Base-by-base conservation (phyloP, 495 filamentous ascomycete genomes). In the Daldinia grandis region DNA sequence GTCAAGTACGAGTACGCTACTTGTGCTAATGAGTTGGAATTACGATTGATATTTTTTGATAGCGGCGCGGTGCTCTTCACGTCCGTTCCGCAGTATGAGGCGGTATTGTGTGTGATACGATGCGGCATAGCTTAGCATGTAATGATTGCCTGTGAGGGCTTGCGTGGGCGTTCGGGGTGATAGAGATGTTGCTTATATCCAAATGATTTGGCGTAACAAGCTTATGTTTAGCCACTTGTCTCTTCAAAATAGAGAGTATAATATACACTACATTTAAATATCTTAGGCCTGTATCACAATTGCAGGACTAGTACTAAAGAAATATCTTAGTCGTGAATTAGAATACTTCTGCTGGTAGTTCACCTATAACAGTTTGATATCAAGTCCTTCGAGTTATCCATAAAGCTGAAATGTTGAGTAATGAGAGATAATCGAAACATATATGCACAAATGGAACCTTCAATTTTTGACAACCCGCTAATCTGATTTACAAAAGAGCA, bases 401-500 rank as follows among this genome's bases (percentile, higher is more conserved):
- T 14, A 53, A 53, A 28, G n/a, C 27, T 30, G 14, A 53, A 56
- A 35, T 35, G 14, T 33, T 30, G 8, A 15, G 17, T 17, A 56
- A 44, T 27, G 24, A 40, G 35, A 42, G 19, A n/a, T 14, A 30
- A 47, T 59, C 5, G 15, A 53, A 28, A 44, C 56, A 44, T 51
- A n/a, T 72, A 68, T 72, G 47, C 69, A 72, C 64, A 72, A 72
- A 68, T 68, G 70, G 65, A 50, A 68, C 65, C 64, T 68, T 73
- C 64, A 64, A 68, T 68, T 73, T 73, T 66, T 68, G 38, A 62
- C 64, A 68, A 68, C 64, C 64, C 65, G 70, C 65, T 68, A 73
- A 68, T 56, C 57, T 68, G 61, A 68, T 68, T 68, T 73, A 73
- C 70, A 73, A 73, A 73, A 72, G 64, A 72, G 64, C 64, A 72